phyloP scores from a whole-genome alignment of 768 basidiomycete genomes.

The Kwoniella sp. region DNA sequence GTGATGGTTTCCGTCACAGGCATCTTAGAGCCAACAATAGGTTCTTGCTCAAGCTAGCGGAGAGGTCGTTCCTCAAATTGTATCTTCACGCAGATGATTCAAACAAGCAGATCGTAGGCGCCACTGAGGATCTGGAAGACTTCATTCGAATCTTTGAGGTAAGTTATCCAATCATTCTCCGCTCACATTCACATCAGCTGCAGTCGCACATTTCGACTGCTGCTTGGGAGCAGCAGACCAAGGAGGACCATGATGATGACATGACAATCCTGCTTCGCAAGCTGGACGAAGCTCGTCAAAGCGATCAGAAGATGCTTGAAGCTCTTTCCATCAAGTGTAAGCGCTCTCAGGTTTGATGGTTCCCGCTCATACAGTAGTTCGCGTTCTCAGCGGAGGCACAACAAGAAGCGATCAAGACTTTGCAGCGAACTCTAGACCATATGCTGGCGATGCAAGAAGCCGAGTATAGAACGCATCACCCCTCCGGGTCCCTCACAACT shows the following conservation, averaged over 20 bases:
- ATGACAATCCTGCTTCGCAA: conserved; percentile 58
- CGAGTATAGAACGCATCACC: conserved; percentile 29
- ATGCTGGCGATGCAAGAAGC: conserved; percentile 34
- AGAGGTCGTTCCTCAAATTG: conserved; percentile 70
- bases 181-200: conserved; percentile 12
- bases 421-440: conserved; percentile 61
- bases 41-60: conserved; percentile 60
- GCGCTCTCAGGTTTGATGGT: not conserved
- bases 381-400: conserved; percentile 56
- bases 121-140: conserved; percentile 58
- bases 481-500: not conserved
- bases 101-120: conserved; percentile 55
- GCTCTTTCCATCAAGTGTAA: conserved; percentile 57
- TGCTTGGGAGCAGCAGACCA: conserved; percentile 52
- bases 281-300: conserved; percentile 60
- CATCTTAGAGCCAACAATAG: conserved; percentile 33
- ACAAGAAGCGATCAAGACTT: conserved; percentile 74
- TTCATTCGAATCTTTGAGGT: conserved; percentile 60
- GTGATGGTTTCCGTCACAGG: conserved; percentile 10
- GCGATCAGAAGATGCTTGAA: conserved; percentile 62
- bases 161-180: conserved; percentile 37
- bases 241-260: conserved; percentile 57
- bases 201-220: conserved; percentile 31
- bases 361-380: not conserved
- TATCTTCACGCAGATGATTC: conserved; percentile 73